Base-by-base conservation (phyloP, 345 rosid genomes). In the Geranium rotundifolium region DNA sequence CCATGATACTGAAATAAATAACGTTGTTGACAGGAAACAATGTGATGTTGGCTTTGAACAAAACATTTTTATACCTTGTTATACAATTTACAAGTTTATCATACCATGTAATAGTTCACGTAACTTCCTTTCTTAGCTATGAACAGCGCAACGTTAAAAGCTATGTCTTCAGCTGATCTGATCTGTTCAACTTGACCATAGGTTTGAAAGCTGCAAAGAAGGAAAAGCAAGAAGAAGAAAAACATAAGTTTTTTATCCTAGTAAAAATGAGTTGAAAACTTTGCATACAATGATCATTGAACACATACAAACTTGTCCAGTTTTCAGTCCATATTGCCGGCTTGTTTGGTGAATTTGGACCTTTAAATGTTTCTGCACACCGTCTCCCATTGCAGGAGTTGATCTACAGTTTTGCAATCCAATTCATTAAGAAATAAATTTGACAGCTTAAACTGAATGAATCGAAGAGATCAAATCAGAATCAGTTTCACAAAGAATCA, bases 301-400 rank as follows among this genome's bases (percentile, higher is more conserved):
- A 52, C 10, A 29, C 88, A 56, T 82, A 89, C 96, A 69, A 81
- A 71, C 88, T 83, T 64, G 92, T 87, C 97, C 97, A 87, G 62
- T 87, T 77, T 71, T 90, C 97, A 17, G 95, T 90, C 97, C 97
- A 90, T 37, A 90, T 75, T 58, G 92, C 68, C 19, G 97, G 97
- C 62, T 90, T 90, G 69, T 77, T 78, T 60, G 89, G 88, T 13
- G 90, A 81, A 67, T 90, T 90, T 0, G 97, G 95, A 34, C 92
- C 95, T 34, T 63, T 65, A 66, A 85, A 90, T 60, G 95, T 90
- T 73, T 82, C 87, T 58, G 88, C 97, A 68, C 97, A 90, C 59
- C 67, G 71, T 82, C 80, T 73, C 31, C 95, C 95, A 39, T 87
- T 90, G 76, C 95, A 87, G 63, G 95, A 57, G 59, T 90, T 87